These are phyloP conservation scores for Gossypium mustelinum DNA, from an alignment of 345 rosid species.

Conservation along the genomic window DNA sequence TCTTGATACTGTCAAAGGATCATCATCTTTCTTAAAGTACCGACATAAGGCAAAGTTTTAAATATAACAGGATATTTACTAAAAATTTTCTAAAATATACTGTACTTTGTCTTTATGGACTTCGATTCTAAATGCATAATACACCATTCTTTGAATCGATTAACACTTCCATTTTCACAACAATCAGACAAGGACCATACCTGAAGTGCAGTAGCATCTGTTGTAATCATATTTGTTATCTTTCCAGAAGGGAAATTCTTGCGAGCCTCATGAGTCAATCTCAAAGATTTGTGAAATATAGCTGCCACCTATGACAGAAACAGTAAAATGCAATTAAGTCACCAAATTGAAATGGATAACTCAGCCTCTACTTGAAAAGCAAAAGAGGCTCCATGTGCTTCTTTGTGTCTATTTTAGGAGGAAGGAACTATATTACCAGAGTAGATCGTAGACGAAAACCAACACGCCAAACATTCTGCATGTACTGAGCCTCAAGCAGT, in stretches of 20 bases:
- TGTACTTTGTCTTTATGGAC: neutral
- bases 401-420: neutral
- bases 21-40: neutral
- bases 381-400: neutral
- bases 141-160: neutral
- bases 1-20: neutral
- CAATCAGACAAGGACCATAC: constrained; percentile 26
- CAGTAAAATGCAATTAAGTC: neutral
- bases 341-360: constrained; percentile 13
- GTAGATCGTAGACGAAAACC: constrained; percentile 89
- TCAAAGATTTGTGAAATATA: constrained; percentile 77
- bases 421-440: constrained; percentile 49
- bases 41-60: neutral
- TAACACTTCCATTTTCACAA: neutral
- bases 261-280: constrained; percentile 83
- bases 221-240: constrained; percentile 91
- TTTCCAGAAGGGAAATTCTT: constrained; percentile 83
- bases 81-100: neutral
- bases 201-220: constrained; percentile 92
- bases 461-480: constrained; percentile 78
- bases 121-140: neutral
- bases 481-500: constrained; percentile 74
- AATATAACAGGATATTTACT: neutral
- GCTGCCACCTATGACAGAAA: constrained; percentile 70
- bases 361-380: constrained; percentile 4